Evolutionary conservation across 148 eudicot genomes (phyloP).

Genomic region (Talinum fruticosum): DNA sequence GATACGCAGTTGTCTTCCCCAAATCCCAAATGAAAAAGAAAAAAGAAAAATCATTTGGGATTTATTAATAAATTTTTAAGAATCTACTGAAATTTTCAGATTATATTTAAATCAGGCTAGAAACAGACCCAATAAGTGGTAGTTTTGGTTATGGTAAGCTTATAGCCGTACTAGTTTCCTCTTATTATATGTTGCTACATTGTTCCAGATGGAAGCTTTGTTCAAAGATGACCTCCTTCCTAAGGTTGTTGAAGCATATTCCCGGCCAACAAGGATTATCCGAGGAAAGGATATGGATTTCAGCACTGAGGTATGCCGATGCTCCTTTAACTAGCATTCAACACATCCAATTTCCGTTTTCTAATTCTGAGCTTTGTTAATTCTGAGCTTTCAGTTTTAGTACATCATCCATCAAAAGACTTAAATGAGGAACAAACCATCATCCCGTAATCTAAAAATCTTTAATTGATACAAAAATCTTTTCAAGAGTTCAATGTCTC

Average conservation of each 20-base stretch:
- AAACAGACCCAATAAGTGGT: neutral
- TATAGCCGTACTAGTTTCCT: neutral
- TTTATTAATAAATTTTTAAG: no score
- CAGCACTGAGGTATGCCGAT: slow-evolving; percentile 53
- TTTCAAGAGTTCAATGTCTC: neutral
- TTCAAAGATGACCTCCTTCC: slow-evolving; percentile 66
- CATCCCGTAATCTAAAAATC: neutral
- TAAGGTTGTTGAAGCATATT: slow-evolving; percentile 89
- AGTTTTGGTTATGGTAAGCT: neutral
- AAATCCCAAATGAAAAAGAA: no score
- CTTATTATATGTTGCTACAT: neutral
- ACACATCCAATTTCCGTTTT: no score
- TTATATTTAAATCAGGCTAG: no score
- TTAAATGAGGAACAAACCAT: neutral
- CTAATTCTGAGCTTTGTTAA: no score
- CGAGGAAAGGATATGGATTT: slow-evolving; percentile 74
- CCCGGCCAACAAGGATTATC: slow-evolving; percentile 95
- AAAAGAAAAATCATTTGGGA: no score
- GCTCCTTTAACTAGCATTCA: slow-evolving; percentile 6
- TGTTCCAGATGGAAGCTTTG: slow-evolving; percentile 70
- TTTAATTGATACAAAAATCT: neutral
- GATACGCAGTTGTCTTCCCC: no score
- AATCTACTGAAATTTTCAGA: no score
- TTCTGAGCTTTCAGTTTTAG: neutral
- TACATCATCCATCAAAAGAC: neutral